Evolutionary conservation across 1,139 yeast genomes (phyloP), one percentile per base, ranked within the genome.

Genomic region (Suhomyces ambrosiae): DNA sequence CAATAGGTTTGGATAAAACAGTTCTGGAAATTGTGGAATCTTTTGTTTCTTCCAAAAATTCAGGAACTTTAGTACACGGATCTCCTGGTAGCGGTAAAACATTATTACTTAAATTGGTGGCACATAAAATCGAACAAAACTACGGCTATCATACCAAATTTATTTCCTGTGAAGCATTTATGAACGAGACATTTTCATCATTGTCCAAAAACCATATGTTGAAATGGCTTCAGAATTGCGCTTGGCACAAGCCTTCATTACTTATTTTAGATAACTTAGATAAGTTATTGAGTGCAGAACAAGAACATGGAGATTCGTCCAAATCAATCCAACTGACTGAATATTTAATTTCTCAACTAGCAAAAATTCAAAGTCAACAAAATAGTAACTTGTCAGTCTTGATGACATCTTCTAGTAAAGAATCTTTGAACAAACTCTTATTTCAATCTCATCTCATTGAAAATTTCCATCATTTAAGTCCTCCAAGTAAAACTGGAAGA

Each of bases 31-130:
- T 79, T 11, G 53, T 66, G 1, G 69, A 68, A 9, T 59, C 75
- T 1, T 56, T 86, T 8, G 55, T 67, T 9, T 56, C 73, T 33
- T 73, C 82, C 31, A 66, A 65, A 29, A 68, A 71, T 40, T 50
- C 71, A 2, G 88, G 94, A 3, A 50, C 64, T 1, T 63, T 87
- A 37, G 55, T 90, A 0, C 74, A 80, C 49, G 97, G 97, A 0
- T 67, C 81, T 25, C 67, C 87, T 0, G 97, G 96, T 0, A 74
- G 88, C 45, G 97, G 97, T 1, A 90, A 90, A 56, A 65, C 92
- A 0, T 63, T 79, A 2, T 52, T 83, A 0, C 56, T 81, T 12
- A 61, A 68, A 5, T 63, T 71, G 23, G 54, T 86, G 2, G 55
- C 71, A 0, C 45, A 60, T 2, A 53, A 53, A 5, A 57, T 85